Evolutionary conservation across 257 asterid species (phyloP).

Genomic region (Prunella vulgaris): DNA sequence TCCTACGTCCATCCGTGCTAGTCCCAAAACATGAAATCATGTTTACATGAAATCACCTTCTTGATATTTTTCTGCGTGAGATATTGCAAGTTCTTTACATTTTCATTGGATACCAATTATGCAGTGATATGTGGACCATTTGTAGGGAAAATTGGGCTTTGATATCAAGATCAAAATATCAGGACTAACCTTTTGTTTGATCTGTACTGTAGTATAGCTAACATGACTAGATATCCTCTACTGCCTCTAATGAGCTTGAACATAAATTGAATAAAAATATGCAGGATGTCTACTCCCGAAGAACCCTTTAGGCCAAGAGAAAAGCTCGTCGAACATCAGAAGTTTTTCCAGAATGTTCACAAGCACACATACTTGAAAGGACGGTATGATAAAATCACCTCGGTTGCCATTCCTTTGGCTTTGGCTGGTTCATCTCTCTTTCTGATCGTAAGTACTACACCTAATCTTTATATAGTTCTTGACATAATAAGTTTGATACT

Average conservation of each 20-base stretch:
- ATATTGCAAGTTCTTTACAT: too few species aligned
- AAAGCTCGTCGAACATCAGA: conserved; percentile 61
- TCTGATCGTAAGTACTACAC: conserved; percentile 51
- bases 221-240: background rate
- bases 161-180: too few species aligned
- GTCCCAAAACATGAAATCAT: too few species aligned
- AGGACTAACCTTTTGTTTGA: too few species aligned
- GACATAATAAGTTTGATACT: background rate
- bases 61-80: too few species aligned
- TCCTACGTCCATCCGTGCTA: too few species aligned
- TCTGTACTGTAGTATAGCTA: too few species aligned
- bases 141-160: too few species aligned
- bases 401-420: conserved; percentile 74
- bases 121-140: too few species aligned
- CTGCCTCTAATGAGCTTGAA: background rate
- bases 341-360: conserved; percentile 51
- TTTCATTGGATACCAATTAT: too few species aligned
- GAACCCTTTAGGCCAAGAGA: conserved; percentile 75
- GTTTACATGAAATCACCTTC: too few species aligned
- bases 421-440: conserved; percentile 44
- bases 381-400: conserved; percentile 60
- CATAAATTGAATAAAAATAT: background rate
- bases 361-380: conserved; percentile 70
- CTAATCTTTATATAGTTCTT: background rate
- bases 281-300: conserved; percentile 60